These are phyloP conservation scores for Aspergillus fumigatus DNA, from an alignment of 2,329 filamentous ascomycete genomes.

Conservation along the genomic window DNA sequence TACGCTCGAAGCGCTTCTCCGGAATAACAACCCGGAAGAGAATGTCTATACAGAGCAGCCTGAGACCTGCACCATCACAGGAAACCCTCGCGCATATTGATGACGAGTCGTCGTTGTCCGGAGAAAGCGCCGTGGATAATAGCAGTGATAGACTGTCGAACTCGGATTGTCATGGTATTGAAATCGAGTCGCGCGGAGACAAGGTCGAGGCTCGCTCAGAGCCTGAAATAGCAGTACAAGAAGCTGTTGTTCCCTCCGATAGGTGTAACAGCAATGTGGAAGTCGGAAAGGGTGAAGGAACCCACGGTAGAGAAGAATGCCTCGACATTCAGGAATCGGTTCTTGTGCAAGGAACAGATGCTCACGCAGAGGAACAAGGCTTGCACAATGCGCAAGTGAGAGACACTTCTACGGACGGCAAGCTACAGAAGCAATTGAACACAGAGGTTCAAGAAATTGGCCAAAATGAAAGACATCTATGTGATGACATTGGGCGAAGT, in stretches of 20 bases:
- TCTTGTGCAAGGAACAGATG: not conserved
- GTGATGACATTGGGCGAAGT: not conserved
- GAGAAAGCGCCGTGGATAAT: conserved; percentile 23
- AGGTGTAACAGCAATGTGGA: not conserved
- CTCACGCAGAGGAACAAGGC: not conserved
- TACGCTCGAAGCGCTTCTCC: conserved; percentile 28
- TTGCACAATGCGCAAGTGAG: not conserved
- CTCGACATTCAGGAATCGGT: not conserved
- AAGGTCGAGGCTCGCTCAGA: not conserved
- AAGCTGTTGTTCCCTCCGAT: too few relatives aligned
- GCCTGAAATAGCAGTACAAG: not conserved
- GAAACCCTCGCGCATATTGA: conserved; percentile 31
- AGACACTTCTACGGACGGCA: not conserved
- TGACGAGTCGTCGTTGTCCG: conserved; percentile 20
- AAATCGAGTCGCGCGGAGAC: not conserved
- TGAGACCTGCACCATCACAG: conserved; percentile 23
- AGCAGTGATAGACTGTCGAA: conserved; percentile 14
- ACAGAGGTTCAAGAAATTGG: not conserved
- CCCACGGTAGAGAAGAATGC: not conserved
- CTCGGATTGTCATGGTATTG: conserved; percentile 15
- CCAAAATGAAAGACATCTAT: not conserved
- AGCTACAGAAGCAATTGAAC: not conserved
- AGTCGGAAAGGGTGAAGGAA: not conserved
- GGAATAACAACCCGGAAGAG: conserved; percentile 24
- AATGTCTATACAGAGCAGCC: conserved; percentile 21